Evolutionary conservation across 257 asterid genomes (phyloP).

Genomic region (Jaltomata sinuosa): DNA sequence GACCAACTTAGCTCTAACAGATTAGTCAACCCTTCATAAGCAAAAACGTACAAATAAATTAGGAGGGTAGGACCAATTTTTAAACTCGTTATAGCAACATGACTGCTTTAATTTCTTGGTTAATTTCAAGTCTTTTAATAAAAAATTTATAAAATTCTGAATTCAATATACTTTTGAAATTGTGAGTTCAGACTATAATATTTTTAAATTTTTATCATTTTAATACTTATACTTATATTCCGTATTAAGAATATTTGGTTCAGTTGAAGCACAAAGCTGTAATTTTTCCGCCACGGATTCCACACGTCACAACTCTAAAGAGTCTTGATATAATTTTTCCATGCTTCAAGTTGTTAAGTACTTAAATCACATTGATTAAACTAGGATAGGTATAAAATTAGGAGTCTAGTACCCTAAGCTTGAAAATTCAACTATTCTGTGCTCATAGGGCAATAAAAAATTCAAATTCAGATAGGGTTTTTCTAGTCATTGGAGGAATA

Average conservation of each 20-base stretch:
- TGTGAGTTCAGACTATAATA: not conserved
- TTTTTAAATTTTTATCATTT: not conserved
- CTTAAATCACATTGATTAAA: not conserved
- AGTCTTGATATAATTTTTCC: not conserved
- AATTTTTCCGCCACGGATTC: not conserved
- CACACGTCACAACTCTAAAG: not conserved
- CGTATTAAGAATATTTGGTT: not conserved
- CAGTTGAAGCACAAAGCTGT: not conserved
- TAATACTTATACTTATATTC: not conserved
- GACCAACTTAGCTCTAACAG: not conserved
- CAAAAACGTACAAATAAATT: not conserved
- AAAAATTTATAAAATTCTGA: not conserved
- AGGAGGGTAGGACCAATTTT: not conserved
- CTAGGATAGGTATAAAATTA: not conserved
- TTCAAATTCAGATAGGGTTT: not conserved
- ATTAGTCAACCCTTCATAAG: not conserved
- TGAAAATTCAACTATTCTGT: not conserved
- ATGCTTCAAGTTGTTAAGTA: not conserved
- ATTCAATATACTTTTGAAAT: not conserved
- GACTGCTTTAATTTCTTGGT: not conserved
- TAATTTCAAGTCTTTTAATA: not conserved
- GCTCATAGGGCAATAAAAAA: not conserved
- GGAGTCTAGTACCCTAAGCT: not conserved
- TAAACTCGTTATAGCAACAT: not conserved
- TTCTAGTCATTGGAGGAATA: not conserved